Evolutionary conservation across 2,329 filamentous ascomycete species (phyloP), one percentile per base, ranked within the genome.

Genomic region (Cytospora leucostoma): DNA sequence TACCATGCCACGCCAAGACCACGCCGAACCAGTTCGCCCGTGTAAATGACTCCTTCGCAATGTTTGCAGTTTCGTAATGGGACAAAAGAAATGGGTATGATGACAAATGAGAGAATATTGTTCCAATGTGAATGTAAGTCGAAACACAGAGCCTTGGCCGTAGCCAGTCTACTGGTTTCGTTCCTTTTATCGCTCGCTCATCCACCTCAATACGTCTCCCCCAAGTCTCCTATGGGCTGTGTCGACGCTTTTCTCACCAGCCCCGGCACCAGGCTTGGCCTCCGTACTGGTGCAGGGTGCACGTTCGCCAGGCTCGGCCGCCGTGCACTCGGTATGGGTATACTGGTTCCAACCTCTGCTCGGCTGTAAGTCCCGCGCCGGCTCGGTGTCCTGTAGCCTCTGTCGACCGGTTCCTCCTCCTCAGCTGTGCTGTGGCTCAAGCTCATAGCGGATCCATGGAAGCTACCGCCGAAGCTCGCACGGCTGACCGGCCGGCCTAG

Each of bases 381-480:
- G 70, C 82, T 86, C 1, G 84, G 82, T n/a, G 82, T 85, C 34
- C 79, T 77, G 65, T 79, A 77, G 34, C 77, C 74, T 8, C 49
- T 56, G 13, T 66, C 64, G 19, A 37, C 38, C 21, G 61, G 64
- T 62, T 81, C 78, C 58, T 78, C 77, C 37, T 79, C 79, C 62
- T 85, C 82, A 47, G 83, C 82, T 40, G 80, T 79, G 65, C 84
- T 83, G 57, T 83, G 77, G 59, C 83, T 80, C 59, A 82, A 78
- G 67, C 82, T 84, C 71, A 88, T 79, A 13, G 84, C 84, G 68
- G 86, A 82, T 4, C 82, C 80, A 67, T 88, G 84, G 12, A 83
- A 77, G 66, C 84, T 87, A 61, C 88, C 84, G 62, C 86, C 85
- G 67, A 93, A 79, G 15, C 90, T 92, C 56, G 88, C 92, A 56